These are phyloP conservation scores for Leptomonas seymouri DNA, from an alignment of 208 protist species.

Conservation along the genomic window DNA sequence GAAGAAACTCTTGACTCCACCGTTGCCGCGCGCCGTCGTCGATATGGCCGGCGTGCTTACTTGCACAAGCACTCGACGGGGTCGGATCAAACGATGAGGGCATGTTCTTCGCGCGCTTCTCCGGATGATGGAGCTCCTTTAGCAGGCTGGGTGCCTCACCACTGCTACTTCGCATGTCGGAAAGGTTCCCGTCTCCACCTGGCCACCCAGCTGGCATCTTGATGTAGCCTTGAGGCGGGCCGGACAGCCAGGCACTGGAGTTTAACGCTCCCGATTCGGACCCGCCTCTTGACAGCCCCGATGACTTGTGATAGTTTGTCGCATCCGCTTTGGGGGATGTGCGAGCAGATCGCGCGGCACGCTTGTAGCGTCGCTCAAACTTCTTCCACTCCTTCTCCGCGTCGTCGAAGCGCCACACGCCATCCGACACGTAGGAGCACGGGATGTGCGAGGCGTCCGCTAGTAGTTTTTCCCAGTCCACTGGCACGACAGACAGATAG, in stretches of 20 bases:
- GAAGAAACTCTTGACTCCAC: constrained; percentile 45
- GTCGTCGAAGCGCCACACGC: constrained; percentile 43
- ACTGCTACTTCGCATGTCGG: neutral
- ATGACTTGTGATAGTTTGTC: neutral
- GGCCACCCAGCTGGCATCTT: constrained; percentile 8
- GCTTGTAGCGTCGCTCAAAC: constrained; percentile 13
- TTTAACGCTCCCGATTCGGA: constrained; percentile 8
- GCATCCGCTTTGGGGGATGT: constrained; percentile 8
- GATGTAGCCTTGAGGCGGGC: constrained; percentile 17
- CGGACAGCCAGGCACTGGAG: constrained; percentile 5
- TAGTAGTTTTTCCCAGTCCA: constrained; percentile 67
- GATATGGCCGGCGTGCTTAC: neutral
- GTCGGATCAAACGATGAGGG: constrained; percentile 4
- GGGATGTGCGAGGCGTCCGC: constrained; percentile 53
- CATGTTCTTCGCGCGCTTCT: neutral
- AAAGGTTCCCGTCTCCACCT: neutral
- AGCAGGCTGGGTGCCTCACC: constrained; percentile 1
- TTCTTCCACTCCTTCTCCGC: constrained; percentile 23
- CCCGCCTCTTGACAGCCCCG: neutral
- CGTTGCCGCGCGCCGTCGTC: constrained; percentile 15
- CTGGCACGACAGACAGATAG: constrained; percentile 57
- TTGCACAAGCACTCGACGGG: neutral
- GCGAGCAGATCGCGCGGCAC: constrained; percentile 4
- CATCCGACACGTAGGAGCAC: constrained; percentile 44
- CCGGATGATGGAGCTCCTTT: constrained; percentile 6